phyloP scores from a whole-genome alignment of 768 basidiomycete species.

The Vararia minispora region DNA sequence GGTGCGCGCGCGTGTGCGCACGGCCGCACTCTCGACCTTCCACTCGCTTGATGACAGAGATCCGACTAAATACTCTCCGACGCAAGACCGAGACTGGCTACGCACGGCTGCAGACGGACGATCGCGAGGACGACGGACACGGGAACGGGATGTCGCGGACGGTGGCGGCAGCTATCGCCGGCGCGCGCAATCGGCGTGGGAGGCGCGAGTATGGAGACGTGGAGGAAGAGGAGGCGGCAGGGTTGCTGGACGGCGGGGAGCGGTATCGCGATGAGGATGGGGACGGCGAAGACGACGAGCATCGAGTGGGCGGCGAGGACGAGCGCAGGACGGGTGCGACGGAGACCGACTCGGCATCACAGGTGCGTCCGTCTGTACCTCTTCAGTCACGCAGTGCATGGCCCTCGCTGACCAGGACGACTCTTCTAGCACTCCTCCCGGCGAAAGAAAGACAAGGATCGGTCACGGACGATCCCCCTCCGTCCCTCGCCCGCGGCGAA shows the following conservation, averaged over 20 bases:
- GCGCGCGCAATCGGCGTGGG: conserved; percentile 5
- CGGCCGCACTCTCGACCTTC: no score
- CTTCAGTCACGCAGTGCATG: conserved; percentile 14
- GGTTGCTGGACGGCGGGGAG: conserved; percentile 6
- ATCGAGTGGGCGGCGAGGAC: conserved; percentile 22
- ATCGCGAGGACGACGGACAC: conserved; percentile 3
- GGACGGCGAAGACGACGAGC: not conserved
- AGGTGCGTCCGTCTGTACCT: conserved; percentile 13
- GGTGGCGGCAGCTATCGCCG: not conserved
- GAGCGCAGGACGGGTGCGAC: conserved; percentile 12
- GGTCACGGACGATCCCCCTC: conserved; percentile 70
- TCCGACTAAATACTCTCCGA: conserved; percentile 9
- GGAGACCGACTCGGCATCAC: conserved; percentile 10
- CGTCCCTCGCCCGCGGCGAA: conserved; percentile 52
- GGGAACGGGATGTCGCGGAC: conserved; percentile 6
- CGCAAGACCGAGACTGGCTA: conserved; percentile 6
- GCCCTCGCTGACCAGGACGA: conserved; percentile 19
- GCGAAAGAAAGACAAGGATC: no score
- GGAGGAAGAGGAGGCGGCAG: conserved; percentile 11
- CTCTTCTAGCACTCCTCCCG: conserved; percentile 5
- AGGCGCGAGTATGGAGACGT: conserved; percentile 8
- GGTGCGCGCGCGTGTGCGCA: conserved; percentile 7
- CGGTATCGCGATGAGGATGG: not conserved
- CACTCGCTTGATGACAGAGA: conserved; percentile 15
- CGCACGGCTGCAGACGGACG: conserved; percentile 2